These are phyloP conservation scores for Colletotrichum acutatum DNA, from an alignment of 2,329 filamentous ascomycete species.

Conservation along the genomic window DNA sequence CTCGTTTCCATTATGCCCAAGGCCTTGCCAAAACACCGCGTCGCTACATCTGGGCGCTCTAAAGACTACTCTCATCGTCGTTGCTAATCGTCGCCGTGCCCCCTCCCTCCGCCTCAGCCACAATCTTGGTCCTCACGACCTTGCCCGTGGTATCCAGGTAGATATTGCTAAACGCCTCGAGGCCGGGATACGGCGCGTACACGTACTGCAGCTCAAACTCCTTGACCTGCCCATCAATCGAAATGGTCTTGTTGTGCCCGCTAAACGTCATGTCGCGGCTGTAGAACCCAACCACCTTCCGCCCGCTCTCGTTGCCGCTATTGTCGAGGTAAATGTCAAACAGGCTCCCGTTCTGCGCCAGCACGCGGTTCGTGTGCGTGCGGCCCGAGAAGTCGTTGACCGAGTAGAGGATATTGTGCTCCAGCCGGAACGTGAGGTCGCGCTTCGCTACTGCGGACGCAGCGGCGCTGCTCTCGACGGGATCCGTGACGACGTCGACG, in stretches of 20 bases:
- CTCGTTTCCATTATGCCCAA: neutral
- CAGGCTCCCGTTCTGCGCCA: conserved; percentile 65
- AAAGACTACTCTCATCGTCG: conserved; percentile 39
- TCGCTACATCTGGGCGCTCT: neutral
- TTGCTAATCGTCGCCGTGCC: conserved; percentile 62
- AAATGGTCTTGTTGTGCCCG: conserved; percentile 60
- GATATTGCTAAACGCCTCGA: conserved; percentile 58
- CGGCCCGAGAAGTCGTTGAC: conserved; percentile 69
- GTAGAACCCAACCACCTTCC: conserved; percentile 60
- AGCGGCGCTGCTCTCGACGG: conserved; percentile 26
- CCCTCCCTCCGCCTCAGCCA: conserved; percentile 63
- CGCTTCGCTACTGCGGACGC: conserved; percentile 36
- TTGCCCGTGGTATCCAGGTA: conserved; percentile 58
- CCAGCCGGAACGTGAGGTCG: conserved; percentile 56
- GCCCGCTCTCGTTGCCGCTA: conserved; percentile 56
- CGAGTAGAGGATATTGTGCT: conserved; percentile 69
- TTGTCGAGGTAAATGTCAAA: conserved; percentile 66
- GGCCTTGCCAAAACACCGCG: neutral
- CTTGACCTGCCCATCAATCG: conserved; percentile 53
- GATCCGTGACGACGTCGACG: conserved; percentile 32
- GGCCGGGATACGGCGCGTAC: conserved; percentile 61
- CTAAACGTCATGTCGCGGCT: conserved; percentile 64
- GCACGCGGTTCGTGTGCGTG: conserved; percentile 65
- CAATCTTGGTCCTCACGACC: conserved; percentile 61
- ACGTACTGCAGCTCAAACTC: conserved; percentile 64